These are phyloP conservation scores for Salvia rosmarinus DNA, from an alignment of 257 asterid genomes.

Conservation along the genomic window DNA sequence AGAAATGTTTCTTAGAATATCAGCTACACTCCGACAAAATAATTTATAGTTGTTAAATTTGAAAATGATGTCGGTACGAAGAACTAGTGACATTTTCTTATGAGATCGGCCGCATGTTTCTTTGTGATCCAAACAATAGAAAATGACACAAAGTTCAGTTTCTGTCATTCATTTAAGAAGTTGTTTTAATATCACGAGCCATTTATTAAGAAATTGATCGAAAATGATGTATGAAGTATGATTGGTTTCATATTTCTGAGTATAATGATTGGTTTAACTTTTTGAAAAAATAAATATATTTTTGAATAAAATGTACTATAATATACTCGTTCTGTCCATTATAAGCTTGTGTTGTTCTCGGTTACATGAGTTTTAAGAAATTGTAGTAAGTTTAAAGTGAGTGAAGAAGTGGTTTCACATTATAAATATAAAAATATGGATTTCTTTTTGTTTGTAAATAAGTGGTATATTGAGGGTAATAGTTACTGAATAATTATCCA, in stretches of 20 bases:
- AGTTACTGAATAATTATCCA: too few species aligned
- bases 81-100: background rate
- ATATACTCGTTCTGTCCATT: too few species aligned
- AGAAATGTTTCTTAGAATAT: background rate
- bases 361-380: too few species aligned
- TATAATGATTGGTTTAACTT: background rate
- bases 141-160: background rate
- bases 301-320: too few species aligned
- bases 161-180: background rate
- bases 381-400: too few species aligned
- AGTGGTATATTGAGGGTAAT: too few species aligned
- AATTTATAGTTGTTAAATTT: conserved; percentile 3
- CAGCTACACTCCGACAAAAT: background rate
- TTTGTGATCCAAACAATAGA: background rate
- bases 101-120: background rate
- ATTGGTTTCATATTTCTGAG: background rate
- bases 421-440: too few species aligned
- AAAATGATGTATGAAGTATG: background rate
- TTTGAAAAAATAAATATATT: background rate
- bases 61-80: conserved; percentile 4
- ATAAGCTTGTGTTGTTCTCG: too few species aligned
- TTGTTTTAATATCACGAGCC: background rate
- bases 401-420: too few species aligned
- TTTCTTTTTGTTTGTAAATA: too few species aligned
- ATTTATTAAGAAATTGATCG: background rate